phyloP scores from a whole-genome alignment of 2,329 filamentous ascomycete species.

The Spiromastix sp. region DNA sequence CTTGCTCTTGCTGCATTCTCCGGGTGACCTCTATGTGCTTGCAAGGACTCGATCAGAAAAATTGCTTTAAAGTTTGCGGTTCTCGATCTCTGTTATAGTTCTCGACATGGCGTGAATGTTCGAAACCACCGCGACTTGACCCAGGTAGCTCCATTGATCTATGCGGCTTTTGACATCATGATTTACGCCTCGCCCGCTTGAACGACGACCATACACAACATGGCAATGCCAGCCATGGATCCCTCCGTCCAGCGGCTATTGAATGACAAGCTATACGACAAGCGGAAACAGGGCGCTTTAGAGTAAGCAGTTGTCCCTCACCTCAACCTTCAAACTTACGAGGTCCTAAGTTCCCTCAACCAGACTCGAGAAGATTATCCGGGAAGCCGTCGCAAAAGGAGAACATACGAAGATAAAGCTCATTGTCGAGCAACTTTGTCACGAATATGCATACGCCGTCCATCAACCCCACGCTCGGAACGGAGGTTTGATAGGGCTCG shows the following conservation, averaged over 20 bases:
- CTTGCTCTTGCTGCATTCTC: too few species aligned
- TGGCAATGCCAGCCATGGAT: conserved; percentile 54
- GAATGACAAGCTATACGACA: conserved; percentile 98
- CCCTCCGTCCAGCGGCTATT: conserved; percentile 77
- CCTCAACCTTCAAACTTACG: neutral
- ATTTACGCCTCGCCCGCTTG: neutral
- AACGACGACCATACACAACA: neutral
- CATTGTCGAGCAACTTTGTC: conserved; percentile 91
- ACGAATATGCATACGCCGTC: conserved; percentile 94
- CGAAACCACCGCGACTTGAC: too few species aligned
- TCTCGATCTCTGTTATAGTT: too few species aligned
- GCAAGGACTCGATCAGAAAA: too few species aligned
- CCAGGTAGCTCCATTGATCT: too few species aligned
- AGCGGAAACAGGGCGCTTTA: conserved; percentile 88
- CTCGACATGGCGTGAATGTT: too few species aligned
- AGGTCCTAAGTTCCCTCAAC: neutral
- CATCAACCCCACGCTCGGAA: conserved; percentile 95
- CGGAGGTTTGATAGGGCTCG: conserved; percentile 88
- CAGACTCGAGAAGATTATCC: conserved; percentile 82
- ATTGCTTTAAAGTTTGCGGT: too few species aligned
- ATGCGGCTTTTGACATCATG: conserved; percentile 1
- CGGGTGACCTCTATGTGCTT: too few species aligned
- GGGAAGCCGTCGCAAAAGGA: conserved; percentile 65
- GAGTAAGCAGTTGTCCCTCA: conserved; percentile 54
- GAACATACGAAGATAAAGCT: conserved; percentile 73